phyloP scores from a whole-genome alignment of 1,284 basidiomycete genomes.

The Pseudozyma tsukubaensis region DNA sequence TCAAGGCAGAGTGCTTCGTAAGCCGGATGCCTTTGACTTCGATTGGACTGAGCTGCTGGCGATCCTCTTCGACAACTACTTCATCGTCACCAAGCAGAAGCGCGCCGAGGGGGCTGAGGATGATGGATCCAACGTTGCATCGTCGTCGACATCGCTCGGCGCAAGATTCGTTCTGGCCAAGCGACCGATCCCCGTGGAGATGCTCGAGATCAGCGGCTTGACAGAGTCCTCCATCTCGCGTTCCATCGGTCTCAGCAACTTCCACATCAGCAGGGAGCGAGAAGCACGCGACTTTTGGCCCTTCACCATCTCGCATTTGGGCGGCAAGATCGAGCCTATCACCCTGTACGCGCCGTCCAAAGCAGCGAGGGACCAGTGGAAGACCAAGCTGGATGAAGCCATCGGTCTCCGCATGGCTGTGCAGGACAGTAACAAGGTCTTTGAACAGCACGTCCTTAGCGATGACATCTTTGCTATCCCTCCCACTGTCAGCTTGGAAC shows the following conservation, averaged over 20 bases:
- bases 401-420: constrained; percentile 84
- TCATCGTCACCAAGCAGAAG: constrained; percentile 63
- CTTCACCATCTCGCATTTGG: constrained; percentile 60
- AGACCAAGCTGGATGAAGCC: constrained; percentile 86
- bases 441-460: constrained; percentile 63
- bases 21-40: constrained; percentile 65
- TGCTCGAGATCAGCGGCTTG: constrained; percentile 62
- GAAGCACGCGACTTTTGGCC: constrained; percentile 63
- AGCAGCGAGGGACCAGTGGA: constrained; percentile 84
- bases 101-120: constrained; percentile 36
- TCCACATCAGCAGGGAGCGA: constrained; percentile 55
- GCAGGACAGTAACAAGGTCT: constrained; percentile 88
- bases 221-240: constrained; percentile 57
- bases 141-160: constrained; percentile 23
- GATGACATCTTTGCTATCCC: constrained; percentile 67
- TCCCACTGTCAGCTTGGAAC: constrained; percentile 39
- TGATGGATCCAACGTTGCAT: constrained; percentile 24
- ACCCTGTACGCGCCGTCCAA: constrained; percentile 86
- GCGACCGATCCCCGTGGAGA: constrained; percentile 64
- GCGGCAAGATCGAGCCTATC: constrained; percentile 57
- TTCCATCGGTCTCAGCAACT: constrained; percentile 60
- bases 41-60: constrained; percentile 66
- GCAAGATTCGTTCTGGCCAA: constrained; percentile 57
- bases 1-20: constrained; percentile 58
- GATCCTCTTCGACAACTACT: constrained; percentile 66